Conservation (phyloP, 345 rosid species). For the Murraya paniculata region DNA sequence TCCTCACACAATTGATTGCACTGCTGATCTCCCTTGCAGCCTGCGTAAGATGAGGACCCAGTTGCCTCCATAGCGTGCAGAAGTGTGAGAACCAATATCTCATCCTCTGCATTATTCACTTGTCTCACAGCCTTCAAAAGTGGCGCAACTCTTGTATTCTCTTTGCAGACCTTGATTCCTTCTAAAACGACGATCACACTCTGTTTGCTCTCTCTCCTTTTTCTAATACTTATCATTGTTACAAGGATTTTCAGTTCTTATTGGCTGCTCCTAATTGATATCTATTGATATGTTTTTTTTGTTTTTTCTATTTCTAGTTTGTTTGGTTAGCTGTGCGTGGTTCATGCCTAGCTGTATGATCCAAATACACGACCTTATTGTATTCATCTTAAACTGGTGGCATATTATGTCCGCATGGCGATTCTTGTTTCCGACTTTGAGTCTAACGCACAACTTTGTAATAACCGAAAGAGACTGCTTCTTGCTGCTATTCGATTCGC, state of each 20-base stretch:
- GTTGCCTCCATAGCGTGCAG: conserved; percentile 10
- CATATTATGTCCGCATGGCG: not conserved
- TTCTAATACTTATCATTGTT: conserved; percentile 10
- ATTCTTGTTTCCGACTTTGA: not conserved
- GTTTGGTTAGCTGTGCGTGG: not conserved
- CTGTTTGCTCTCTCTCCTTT: conserved; percentile 25
- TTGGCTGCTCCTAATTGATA: not conserved
- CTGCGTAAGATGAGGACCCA: conserved; percentile 1
- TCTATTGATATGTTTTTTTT: not conserved
- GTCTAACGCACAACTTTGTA: not conserved
- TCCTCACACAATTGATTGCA: conserved; percentile 8
- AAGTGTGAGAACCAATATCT: conserved; percentile 37
- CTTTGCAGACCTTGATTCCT: conserved; percentile 23
- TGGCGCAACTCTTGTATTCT: conserved; percentile 20
- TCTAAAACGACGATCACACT: conserved; percentile 31
- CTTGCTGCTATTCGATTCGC: not conserved
- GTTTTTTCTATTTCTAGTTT: not conserved
- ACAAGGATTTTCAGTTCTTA: not conserved
- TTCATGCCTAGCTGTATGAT: not conserved
- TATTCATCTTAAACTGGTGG: not conserved
- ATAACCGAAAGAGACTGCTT: not conserved
- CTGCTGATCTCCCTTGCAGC: not conserved
- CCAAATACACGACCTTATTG: not conserved
- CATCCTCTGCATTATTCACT: conserved; percentile 25
- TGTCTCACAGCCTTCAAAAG: conserved; percentile 20